Percentiles rank a stretch among this genome's conserved stretches.
These are phyloP conservation scores for Coemansia sp. DNA, from an alignment of 192 early-diverging fungal genomes.

Conservation along the genomic window DNA sequence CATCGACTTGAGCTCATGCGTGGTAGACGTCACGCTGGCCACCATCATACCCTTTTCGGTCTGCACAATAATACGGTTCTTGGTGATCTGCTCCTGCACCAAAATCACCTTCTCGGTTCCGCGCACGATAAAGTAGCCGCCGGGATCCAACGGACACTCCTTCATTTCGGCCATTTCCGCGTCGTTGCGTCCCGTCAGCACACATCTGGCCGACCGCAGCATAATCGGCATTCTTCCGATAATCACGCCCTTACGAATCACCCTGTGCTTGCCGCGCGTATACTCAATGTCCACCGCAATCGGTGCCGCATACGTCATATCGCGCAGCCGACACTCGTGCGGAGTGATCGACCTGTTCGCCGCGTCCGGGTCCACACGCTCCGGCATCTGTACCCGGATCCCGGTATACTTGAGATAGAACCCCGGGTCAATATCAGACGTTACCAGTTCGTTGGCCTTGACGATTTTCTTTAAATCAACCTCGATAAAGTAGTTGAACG, in stretches of 20 bases:
- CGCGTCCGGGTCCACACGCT: conserved; percentile 74
- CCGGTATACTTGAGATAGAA: conserved; percentile 93
- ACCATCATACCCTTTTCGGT: conserved; percentile 78
- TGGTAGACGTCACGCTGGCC: conserved; percentile 87
- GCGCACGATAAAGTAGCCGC: conserved; percentile 96
- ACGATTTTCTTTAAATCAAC: conserved; percentile 94
- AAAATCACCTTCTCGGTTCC: conserved; percentile 97
- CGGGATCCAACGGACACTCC: conserved; percentile 97
- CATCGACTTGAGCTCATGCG: conserved; percentile 92
- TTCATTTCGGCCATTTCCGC: conserved; percentile 83
- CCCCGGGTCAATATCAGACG: conserved; percentile 88
- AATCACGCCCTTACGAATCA: conserved; percentile 76
- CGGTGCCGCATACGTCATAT: conserved; percentile 91
- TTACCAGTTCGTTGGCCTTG: conserved; percentile 85
- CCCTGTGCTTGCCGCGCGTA: conserved; percentile 75
- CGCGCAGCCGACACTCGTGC: conserved; percentile 94
- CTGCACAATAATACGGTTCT: conserved; percentile 97
- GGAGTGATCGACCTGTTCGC: conserved; percentile 81
- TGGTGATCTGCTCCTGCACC: conserved; percentile 98
- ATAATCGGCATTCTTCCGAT: conserved; percentile 97
- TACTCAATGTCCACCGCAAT: conserved; percentile 95
- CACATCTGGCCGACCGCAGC: conserved; percentile 85
- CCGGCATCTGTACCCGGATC: conserved; percentile 82
- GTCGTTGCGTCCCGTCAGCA: conserved; percentile 74
- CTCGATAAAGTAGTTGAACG: conserved; percentile 98